These are phyloP conservation scores for Alternaria postmessia DNA, from an alignment of 2,329 filamentous ascomycete species.

Conservation along the genomic window DNA sequence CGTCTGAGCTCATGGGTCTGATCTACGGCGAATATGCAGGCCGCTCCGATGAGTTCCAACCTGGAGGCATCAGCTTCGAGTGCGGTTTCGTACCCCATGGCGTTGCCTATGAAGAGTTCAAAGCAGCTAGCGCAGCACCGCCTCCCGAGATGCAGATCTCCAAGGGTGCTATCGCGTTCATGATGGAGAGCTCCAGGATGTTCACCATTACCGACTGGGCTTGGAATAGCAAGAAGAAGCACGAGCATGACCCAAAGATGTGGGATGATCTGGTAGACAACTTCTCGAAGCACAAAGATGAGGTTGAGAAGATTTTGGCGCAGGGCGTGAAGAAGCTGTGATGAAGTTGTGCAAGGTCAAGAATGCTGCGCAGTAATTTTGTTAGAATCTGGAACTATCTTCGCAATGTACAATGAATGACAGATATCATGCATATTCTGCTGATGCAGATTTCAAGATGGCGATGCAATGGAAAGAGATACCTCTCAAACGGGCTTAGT, in stretches of 20 bases:
- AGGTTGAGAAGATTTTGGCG: slow-evolving; percentile 56
- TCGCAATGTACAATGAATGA: background rate
- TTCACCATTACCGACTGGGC: slow-evolving; percentile 50
- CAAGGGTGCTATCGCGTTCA: slow-evolving; percentile 68
- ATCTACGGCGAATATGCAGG: slow-evolving; percentile 66
- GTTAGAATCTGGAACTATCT: no score
- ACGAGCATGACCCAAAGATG: slow-evolving; percentile 57
- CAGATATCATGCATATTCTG: background rate
- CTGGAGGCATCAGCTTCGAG: slow-evolving; percentile 69
- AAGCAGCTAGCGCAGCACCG: slow-evolving; percentile 62
- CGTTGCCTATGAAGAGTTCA: slow-evolving; percentile 64
- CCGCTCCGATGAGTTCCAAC: slow-evolving; percentile 63
- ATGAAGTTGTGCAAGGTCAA: background rate
- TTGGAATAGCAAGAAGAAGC: slow-evolving; percentile 54
- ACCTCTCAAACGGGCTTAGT: slow-evolving; percentile 1
- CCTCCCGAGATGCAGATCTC: slow-evolving; percentile 49
- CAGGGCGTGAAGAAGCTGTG: slow-evolving; percentile 40
- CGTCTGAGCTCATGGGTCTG: slow-evolving; percentile 72
- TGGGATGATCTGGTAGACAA: slow-evolving; percentile 64
- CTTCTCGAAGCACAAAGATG: slow-evolving; percentile 58
- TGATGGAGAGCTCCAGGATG: slow-evolving; percentile 64
- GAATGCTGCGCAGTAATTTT: no score
- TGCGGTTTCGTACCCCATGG: slow-evolving; percentile 76
- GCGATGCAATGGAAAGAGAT: background rate
- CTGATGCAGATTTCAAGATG: background rate